Evolutionary conservation across 441 rosid species (phyloP).

Genomic region (Capsella rubella): DNA sequence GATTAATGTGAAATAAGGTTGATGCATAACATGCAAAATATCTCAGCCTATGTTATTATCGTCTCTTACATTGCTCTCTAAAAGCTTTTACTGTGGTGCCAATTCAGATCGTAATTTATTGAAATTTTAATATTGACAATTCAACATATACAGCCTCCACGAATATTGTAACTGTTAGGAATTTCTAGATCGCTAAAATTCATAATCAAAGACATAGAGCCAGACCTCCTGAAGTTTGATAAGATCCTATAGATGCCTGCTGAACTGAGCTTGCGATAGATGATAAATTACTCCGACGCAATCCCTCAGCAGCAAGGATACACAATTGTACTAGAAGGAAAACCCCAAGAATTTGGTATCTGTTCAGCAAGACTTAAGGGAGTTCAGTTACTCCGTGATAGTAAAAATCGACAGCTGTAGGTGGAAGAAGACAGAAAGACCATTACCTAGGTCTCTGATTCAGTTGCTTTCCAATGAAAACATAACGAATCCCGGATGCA

Average conservation of each 20-base stretch:
- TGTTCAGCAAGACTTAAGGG: constrained; percentile 48
- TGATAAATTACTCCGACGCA: constrained; percentile 82
- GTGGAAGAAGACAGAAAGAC: constrained; percentile 17
- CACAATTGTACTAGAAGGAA: constrained; percentile 93
- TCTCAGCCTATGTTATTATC: background rate
- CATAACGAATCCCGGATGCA: constrained; percentile 82
- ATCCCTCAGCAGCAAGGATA: constrained; percentile 84
- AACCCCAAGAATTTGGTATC: constrained; percentile 91
- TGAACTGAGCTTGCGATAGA: constrained; percentile 84
- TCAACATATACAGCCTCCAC: background rate
- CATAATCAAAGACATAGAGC: constrained; percentile 1
- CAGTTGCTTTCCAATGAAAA: constrained; percentile 86
- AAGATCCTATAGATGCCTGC: constrained; percentile 65
- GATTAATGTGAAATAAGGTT: background rate
- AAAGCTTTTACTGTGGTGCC: constrained; percentile 1
- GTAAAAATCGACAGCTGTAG: constrained; percentile 7
- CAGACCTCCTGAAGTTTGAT: constrained; percentile 69
- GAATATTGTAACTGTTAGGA: background rate
- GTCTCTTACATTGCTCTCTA: background rate
- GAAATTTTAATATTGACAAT: background rate
- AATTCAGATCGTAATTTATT: background rate
- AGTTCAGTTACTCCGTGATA: constrained; percentile 28
- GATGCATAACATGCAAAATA: background rate
- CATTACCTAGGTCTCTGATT: constrained; percentile 91
- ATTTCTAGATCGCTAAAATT: background rate